A percentile compares a stretch with the other conserved stretches of the same genome.
phyloP scores from a whole-genome alignment of 805 yeast species.

The Priceomyces medius region DNA sequence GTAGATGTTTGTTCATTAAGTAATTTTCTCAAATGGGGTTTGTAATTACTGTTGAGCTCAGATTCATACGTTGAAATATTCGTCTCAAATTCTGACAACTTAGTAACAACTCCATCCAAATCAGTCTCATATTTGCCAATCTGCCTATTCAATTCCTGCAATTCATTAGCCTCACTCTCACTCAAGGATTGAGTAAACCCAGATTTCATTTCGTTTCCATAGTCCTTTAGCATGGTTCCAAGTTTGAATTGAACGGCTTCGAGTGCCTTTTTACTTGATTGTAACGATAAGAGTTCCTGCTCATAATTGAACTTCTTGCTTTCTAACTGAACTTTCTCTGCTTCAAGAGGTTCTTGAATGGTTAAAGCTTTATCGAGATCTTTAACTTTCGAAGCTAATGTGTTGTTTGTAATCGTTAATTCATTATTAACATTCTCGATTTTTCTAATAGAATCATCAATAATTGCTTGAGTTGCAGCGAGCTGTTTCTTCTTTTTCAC shows the following conservation, averaged over 20 bases:
- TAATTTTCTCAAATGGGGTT: slow-evolving; percentile 43
- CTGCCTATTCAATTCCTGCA: slow-evolving; percentile 32
- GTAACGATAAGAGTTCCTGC: slow-evolving; percentile 41
- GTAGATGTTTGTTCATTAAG: slow-evolving; percentile 16
- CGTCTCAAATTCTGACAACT: slow-evolving; percentile 46
- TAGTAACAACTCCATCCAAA: slow-evolving; percentile 40
- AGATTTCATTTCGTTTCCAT: slow-evolving; percentile 48
- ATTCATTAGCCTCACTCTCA: slow-evolving; percentile 43
- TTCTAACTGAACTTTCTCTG: slow-evolving; percentile 40
- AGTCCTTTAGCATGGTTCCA: slow-evolving; percentile 41
- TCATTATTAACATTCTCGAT: slow-evolving; percentile 49
- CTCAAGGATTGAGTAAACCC: slow-evolving; percentile 56
- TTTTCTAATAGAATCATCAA: slow-evolving; percentile 36
- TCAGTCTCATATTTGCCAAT: slow-evolving; percentile 40
- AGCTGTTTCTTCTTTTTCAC: slow-evolving; percentile 48
- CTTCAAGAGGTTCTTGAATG: slow-evolving; percentile 43
- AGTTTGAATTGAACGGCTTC: slow-evolving; percentile 32
- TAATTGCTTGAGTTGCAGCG: slow-evolving; percentile 30
- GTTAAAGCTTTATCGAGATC: slow-evolving; percentile 45
- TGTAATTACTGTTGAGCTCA: slow-evolving; percentile 57
- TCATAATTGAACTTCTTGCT: slow-evolving; percentile 42
- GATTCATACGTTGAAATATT: slow-evolving; percentile 47
- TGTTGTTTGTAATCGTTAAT: slow-evolving; percentile 51
- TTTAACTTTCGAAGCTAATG: slow-evolving; percentile 31
- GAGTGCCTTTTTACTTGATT: slow-evolving; percentile 34